Evolutionary conservation across 495 filamentous ascomycete species (phyloP).

Genomic region (Penicillium verhagenii): DNA sequence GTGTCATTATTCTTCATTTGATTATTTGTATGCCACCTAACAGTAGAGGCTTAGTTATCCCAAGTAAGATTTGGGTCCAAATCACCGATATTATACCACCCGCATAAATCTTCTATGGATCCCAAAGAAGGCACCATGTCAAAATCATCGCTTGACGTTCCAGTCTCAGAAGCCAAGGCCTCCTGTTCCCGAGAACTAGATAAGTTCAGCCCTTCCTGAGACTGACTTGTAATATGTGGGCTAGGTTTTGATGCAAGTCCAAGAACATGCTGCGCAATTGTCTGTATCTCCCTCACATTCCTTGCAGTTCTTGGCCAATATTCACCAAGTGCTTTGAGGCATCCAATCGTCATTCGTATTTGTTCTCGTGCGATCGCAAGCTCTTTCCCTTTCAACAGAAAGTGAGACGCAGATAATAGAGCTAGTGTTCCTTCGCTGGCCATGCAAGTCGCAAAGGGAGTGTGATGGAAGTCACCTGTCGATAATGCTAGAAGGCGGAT

Average conservation of each 20-base stretch:
- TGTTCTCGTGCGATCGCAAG: constrained; percentile 29
- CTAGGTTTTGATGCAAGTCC: constrained; percentile 9
- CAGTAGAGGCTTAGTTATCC: constrained; percentile 20
- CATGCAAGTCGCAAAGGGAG: constrained; percentile 35
- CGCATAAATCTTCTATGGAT: constrained; percentile 21
- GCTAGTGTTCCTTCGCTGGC: constrained; percentile 28
- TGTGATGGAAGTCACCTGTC: constrained; percentile 21
- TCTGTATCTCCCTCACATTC: constrained; percentile 72
- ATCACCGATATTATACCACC: constrained; percentile 25
- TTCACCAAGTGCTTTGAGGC: constrained; percentile 29
- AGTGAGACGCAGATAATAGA: constrained; percentile 29
- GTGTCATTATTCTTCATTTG: background rate
- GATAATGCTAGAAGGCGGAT: constrained; percentile 31
- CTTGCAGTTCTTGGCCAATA: constrained; percentile 52
- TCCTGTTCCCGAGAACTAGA: constrained; percentile 1
- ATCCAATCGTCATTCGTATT: constrained; percentile 34
- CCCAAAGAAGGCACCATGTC: constrained; percentile 14
- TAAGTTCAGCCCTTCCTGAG: background rate
- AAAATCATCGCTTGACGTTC: constrained; percentile 6
- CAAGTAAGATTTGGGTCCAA: constrained; percentile 12
- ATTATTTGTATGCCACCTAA: no score
- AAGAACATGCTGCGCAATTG: constrained; percentile 60
- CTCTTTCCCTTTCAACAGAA: constrained; percentile 20
- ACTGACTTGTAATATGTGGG: background rate
- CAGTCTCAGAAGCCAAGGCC: constrained; percentile 2